These are phyloP conservation scores for Thymus quinquecostatus DNA, from an alignment of 257 asterid genomes.

Conservation along the genomic window DNA sequence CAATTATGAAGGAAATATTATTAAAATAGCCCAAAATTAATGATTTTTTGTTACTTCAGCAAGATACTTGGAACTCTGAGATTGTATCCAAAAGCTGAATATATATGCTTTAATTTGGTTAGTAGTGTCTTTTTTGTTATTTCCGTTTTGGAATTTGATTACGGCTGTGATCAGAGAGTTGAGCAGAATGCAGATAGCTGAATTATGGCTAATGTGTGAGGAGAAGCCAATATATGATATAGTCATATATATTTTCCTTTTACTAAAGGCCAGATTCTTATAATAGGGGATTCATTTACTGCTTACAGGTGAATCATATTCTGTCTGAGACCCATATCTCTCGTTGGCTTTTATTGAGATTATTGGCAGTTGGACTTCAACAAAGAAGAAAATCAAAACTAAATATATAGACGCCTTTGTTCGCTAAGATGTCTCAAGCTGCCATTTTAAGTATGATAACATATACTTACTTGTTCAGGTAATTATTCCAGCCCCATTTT, in stretches of 20 bases:
- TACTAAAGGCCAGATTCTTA: too few relatives aligned
- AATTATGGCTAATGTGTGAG: too few relatives aligned
- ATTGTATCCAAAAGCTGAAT: too few relatives aligned
- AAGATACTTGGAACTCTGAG: not conserved
- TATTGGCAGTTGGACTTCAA: not conserved
- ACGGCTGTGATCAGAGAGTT: too few relatives aligned
- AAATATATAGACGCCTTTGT: not conserved
- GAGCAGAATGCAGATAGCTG: too few relatives aligned
- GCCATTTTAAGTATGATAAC: not conserved
- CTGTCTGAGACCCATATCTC: not conserved
- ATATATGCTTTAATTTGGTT: too few relatives aligned
- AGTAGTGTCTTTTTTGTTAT: too few relatives aligned
- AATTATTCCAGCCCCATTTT: conserved; percentile 92
- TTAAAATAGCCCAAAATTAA: too few relatives aligned
- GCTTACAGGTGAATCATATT: conserved; percentile 6
- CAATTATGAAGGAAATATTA: too few relatives aligned
- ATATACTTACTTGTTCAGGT: conserved; percentile 56
- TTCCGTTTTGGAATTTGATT: not conserved
- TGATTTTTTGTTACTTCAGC: too few relatives aligned
- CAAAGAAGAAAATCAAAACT: not conserved
- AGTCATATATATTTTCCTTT: too few relatives aligned
- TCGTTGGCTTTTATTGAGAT: not conserved
- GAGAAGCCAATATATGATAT: too few relatives aligned
- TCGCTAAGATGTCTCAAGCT: not conserved
- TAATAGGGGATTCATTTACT: not conserved